Evolutionary conservation across 202 grass and related monocot species (phyloP).

Genomic region (Panicum virgatum): DNA sequence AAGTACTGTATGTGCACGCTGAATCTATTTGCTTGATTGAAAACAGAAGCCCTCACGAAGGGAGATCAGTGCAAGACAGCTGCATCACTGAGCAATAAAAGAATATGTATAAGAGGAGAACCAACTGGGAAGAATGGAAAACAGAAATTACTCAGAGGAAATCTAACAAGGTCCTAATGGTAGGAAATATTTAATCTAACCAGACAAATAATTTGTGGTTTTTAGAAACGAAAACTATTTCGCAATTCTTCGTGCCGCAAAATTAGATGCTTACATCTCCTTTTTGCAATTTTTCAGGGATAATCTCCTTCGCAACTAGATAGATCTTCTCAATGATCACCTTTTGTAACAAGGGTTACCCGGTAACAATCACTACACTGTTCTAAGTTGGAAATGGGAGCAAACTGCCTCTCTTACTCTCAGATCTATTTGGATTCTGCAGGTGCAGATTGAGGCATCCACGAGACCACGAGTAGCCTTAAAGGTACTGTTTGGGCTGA

Average conservation of each 20-base stretch:
- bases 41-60: constrained; percentile 14
- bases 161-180: not conserved
- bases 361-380: not conserved
- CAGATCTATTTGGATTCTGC: constrained; percentile 11
- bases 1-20: constrained; percentile 8
- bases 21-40: constrained; percentile 26
- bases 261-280: not conserved
- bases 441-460: not conserved
- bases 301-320: not conserved
- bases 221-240: not conserved
- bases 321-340: not conserved
- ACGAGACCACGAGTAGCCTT: not conserved
- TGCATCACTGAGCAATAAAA: constrained; percentile 1
- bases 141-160: not conserved
- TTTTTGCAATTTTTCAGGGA: not conserved
- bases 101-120: not conserved
- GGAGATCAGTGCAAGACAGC: not conserved
- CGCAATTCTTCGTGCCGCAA: not conserved
- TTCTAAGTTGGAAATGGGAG: not conserved
- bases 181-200: not conserved
- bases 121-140: not conserved
- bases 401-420: not conserved
- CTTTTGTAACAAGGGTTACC: not conserved
- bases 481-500: not conserved
- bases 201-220: not conserved